Base-by-base conservation (phyloP, 306 rosid species). In the Dryas alaskensis region DNA sequence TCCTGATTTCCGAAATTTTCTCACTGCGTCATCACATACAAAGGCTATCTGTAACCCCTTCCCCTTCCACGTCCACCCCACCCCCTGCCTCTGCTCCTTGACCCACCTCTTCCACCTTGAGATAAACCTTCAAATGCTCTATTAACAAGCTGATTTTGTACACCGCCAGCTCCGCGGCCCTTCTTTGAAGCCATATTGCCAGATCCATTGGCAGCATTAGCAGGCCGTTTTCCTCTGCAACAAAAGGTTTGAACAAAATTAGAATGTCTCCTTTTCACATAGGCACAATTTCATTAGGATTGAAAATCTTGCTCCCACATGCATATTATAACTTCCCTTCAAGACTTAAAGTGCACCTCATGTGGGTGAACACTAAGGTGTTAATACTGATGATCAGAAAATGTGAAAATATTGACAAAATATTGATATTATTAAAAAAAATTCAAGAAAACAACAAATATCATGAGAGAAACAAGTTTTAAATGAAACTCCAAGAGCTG, bases 61-160 rank as follows among this genome's bases (percentile, higher is more conserved):
- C 91, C 91, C 82, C 91, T 81, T 73, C 96, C 97, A 0, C 92
- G 90, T 55, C 96, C 91, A 51, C 86, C 92, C 88, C 97, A 83
- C 17, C 91, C 87, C 55, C 86, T 69, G 31, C 97, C 90, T 40
- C 87, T 80, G 70, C 98, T 95, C 60, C 85, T 78, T 47, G 70
- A 13, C 6, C 81, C 67, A 31, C 73, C 73, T 74, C 96, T 81
- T 58, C 97, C 93, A 22, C 94, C 91, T 61, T 81, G 82, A 65
- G 96, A 88, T 80, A 94, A 73, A 52, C 96, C 99, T 61, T 84
- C 95, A 75, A 90, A 81, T 10, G 98, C 98, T 85, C 96, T 95
- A 80, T 87, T 87, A 76, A 86, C 93, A 67, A 92, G 96, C 79
- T 95, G 99, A 78, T 80, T 86, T 79, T 78, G 98, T 31, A 83